Evolutionary conservation across 2,329 filamentous ascomycete species (phyloP), one percentile per base, ranked within the genome.

Genomic region (Catunica adiposa): DNA sequence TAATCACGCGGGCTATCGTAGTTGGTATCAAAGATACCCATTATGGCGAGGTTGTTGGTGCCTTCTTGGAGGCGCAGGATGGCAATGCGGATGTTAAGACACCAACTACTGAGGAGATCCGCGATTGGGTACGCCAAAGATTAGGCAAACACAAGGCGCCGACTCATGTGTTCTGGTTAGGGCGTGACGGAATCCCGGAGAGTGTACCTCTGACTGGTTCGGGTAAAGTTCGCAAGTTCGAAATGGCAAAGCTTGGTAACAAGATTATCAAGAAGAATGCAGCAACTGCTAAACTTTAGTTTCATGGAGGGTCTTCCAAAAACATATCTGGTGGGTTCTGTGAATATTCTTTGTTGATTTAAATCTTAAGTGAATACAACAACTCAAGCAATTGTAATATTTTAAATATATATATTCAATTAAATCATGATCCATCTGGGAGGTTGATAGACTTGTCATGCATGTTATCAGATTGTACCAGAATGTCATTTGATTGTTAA

Each of bases 111-210:
- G 70, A 74, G 3, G 76, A 82, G 59, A 65, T 85, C n/a, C 70
- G 75, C 15, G 72, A 75, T 46, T 85, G 81, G 81, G 79, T 80
- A 1, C 72, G 77, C 53, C 69, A 76, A 61, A 74, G 71, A 37
- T 71, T 86, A 5, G 82, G 81, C 1, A 70, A 75, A 38, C 82
- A 85, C 64, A 86, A 86, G 68, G 80, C 82, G 2, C 85, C 86
- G 0, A 71, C 77, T 7, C 77, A 88, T 65, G 66, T 89, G n/a
- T 89, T 89, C 64, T 87, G 84, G 76, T 73, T 89, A 25, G 86
- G 85, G 0, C 70, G 77, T 60, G 74, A 74, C 48, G 76, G 74
- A 9, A 72, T 82, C 23, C 74, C 79, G 1, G 62, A 62, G 1
- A 68, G 70, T 1, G 71, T 83, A 31, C 82, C 82, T 8, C 69